Evolutionary conservation across 208 protist genomes (phyloP).

Genomic region (Entamoeba histolytica): DNA sequence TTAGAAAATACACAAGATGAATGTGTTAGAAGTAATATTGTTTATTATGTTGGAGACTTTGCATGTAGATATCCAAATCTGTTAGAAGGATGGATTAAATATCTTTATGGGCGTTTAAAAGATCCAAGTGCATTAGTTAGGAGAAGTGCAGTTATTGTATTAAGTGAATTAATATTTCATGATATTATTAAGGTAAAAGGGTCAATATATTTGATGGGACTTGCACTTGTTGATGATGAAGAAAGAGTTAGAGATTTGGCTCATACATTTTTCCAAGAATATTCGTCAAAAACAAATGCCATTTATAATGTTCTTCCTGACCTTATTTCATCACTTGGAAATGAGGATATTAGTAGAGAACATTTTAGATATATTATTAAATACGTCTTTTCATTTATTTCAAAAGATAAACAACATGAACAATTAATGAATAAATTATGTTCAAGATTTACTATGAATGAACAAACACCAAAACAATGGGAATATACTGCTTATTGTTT

Average conservation of each 20-base stretch:
- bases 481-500: background rate
- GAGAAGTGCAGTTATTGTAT: conserved; percentile 48
- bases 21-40: conserved; percentile 40
- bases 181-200: conserved; percentile 49
- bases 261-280: conserved; percentile 40
- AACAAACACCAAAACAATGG: background rate
- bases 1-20: background rate
- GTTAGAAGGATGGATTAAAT: conserved; percentile 39
- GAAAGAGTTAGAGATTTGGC: conserved; percentile 28
- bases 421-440: background rate
- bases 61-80: conserved; percentile 49
- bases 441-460: background rate
- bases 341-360: background rate
- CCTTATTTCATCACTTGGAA: conserved; percentile 35
- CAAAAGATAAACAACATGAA: background rate
- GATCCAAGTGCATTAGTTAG: conserved; percentile 27
- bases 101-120: conserved; percentile 38
- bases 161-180: conserved; percentile 55
- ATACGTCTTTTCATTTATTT: conserved; percentile 43
- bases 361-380: conserved; percentile 30
- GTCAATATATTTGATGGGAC: conserved; percentile 37
- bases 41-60: conserved; percentile 46
- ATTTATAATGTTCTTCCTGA: conserved; percentile 52
- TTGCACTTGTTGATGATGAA: conserved; percentile 37
- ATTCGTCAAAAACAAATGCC: conserved; percentile 34